Evolutionary conservation across 805 yeast species (phyloP).

Genomic region (Pichia gijzeniarum): DNA sequence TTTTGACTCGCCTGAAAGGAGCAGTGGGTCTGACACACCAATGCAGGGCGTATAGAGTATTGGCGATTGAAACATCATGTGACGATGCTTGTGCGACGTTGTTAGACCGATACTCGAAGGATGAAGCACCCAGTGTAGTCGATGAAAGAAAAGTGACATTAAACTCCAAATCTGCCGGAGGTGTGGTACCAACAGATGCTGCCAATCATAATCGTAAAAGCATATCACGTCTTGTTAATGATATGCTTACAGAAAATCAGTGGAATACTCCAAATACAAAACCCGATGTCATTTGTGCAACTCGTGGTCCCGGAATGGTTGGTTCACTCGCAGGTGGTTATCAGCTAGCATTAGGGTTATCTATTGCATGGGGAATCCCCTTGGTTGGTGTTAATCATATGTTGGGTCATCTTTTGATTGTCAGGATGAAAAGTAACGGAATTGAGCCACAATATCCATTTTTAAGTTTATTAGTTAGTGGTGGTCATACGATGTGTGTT

Average conservation of each 20-base stretch:
- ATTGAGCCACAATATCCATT: constrained; percentile 54
- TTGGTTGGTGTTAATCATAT: constrained; percentile 91
- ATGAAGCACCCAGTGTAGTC: constrained; percentile 41
- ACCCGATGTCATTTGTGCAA: constrained; percentile 79
- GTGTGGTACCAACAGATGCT: constrained; percentile 84
- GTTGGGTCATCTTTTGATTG: constrained; percentile 82
- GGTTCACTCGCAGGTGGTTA: constrained; percentile 81
- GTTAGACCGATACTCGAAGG: constrained; percentile 40
- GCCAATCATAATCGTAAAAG: constrained; percentile 65
- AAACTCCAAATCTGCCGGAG: constrained; percentile 63
- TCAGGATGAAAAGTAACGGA: constrained; percentile 44
- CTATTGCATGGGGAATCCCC: constrained; percentile 72
- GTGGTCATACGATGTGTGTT: constrained; percentile 92
- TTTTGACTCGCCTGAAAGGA: too few species aligned
- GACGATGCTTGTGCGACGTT: constrained; percentile 92
- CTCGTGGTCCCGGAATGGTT: constrained; percentile 96
- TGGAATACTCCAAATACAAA: constrained; percentile 25
- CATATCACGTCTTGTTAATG: constrained; percentile 45
- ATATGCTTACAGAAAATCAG: constrained; percentile 35
- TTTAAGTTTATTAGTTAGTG: constrained; percentile 73
- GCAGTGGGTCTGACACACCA: too few species aligned
- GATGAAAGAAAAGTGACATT: constrained; percentile 61
- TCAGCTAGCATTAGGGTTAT: constrained; percentile 78
- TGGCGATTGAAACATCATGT: constrained; percentile 90
- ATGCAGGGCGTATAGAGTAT: constrained; percentile 43